Percentiles rank a stretch among this genome's conserved stretches.
These are phyloP conservation scores for Leptographium procerum DNA, from an alignment of 2,329 filamentous ascomycete genomes.

Conservation along the genomic window DNA sequence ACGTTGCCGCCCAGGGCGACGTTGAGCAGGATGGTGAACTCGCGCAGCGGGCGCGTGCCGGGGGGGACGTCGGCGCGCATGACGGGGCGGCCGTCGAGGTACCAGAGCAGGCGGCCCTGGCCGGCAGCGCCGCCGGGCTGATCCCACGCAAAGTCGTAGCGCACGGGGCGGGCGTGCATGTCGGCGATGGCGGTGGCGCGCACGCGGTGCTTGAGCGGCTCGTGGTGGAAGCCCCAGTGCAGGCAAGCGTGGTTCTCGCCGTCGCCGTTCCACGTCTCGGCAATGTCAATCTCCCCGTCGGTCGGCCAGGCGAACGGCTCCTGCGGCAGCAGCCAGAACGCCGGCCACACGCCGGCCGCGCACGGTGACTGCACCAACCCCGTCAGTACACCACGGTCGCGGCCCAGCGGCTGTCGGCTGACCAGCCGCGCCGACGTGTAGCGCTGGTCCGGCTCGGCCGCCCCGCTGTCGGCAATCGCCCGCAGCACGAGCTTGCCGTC, in stretches of 20 bases:
- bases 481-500: slow-evolving; percentile 4
- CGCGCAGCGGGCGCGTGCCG: slow-evolving; percentile 3
- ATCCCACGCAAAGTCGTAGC: slow-evolving; percentile 7
- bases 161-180: slow-evolving; percentile 6
- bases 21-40: slow-evolving; percentile 7
- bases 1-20: slow-evolving; percentile 8
- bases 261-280: slow-evolving; percentile 9
- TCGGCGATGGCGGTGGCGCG: not conserved
- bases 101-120: slow-evolving; percentile 6
- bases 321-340: slow-evolving; percentile 7
- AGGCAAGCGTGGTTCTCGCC: slow-evolving; percentile 6
- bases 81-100: slow-evolving; percentile 3
- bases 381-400: slow-evolving; percentile 6
- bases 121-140: not conserved
- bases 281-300: slow-evolving; percentile 7
- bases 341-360: slow-evolving; percentile 6
- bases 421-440: slow-evolving; percentile 8
- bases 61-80: slow-evolving; percentile 1
- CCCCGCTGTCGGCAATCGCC: not conserved
- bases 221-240: slow-evolving; percentile 7
- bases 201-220: slow-evolving; percentile 6
- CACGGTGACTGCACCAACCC: slow-evolving; percentile 3
- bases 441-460: not conserved
- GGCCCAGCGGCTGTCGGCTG: slow-evolving; percentile 6
- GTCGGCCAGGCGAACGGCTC: slow-evolving; percentile 7